phyloP scores from a whole-genome alignment of 805 yeast species.

The Kluyveromyces nonfermentans region DNA sequence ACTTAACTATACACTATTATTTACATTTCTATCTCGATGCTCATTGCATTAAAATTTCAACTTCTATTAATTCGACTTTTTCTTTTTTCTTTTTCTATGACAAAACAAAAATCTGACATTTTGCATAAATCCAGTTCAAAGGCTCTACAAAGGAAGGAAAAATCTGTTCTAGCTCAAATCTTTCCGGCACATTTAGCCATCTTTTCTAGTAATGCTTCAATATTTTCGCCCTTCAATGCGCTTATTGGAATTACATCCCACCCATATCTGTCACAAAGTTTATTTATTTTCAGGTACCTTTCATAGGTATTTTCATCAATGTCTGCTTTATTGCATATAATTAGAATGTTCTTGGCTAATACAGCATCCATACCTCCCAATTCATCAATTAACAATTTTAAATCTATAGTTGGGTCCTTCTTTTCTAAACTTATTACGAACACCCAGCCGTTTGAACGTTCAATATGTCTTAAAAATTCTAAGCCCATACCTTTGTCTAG shows the following conservation, averaged over 20 bases:
- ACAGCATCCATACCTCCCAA: constrained; percentile 55
- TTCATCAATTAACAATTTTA: constrained; percentile 55
- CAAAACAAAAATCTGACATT: not conserved
- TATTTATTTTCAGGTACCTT: constrained; percentile 38
- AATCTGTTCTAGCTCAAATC: not conserved
- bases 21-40: not conserved
- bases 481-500: constrained; percentile 86
- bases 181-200: constrained; percentile 47
- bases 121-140: not conserved
- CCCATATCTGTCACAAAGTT: constrained; percentile 32
- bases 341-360: constrained; percentile 50
- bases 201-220: constrained; percentile 55
- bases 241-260: constrained; percentile 84
- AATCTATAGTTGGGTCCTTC: constrained; percentile 54
- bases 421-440: constrained; percentile 76
- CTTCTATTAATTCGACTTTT: not conserved
- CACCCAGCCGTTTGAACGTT: constrained; percentile 81
- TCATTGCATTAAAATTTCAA: not conserved
- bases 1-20: too few species aligned
- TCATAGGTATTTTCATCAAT: constrained; percentile 39
- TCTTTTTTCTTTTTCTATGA: not conserved
- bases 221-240: constrained; percentile 63
- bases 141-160: not conserved
- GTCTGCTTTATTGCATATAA: constrained; percentile 95
- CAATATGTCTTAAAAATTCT: constrained; percentile 86